These are phyloP conservation scores for Mycena alexandri DNA, from an alignment of 768 basidiomycete species.

Conservation along the genomic window DNA sequence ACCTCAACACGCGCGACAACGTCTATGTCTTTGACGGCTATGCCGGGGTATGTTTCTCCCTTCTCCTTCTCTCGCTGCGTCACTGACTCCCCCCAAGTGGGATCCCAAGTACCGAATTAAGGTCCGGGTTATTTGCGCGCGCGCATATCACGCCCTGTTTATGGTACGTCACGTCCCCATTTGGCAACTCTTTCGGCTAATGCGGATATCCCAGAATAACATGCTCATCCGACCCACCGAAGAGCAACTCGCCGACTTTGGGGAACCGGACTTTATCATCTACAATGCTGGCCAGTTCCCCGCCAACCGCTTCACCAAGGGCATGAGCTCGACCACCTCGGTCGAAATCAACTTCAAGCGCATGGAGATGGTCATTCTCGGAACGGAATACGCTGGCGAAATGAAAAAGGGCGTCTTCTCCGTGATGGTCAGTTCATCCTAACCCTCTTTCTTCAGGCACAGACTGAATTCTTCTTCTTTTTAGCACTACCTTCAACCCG, in stretches of 20 bases:
- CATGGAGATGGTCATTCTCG: constrained; percentile 99
- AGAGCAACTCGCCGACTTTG: constrained; percentile 93
- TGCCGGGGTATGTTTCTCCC: constrained; percentile 74
- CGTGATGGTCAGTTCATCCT: constrained; percentile 81
- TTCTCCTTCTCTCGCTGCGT: constrained; percentile 19
- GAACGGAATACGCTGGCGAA: constrained; percentile 97
- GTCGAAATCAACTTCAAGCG: constrained; percentile 99
- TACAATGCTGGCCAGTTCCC: constrained; percentile 99
- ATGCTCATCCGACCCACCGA: constrained; percentile 99
- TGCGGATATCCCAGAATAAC: constrained; percentile 77
- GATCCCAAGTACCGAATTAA: constrained; percentile 99
- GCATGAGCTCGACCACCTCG: constrained; percentile 98
- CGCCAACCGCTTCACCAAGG: constrained; percentile 99
- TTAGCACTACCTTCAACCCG: constrained; percentile 96
- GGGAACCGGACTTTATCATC: constrained; percentile 99
- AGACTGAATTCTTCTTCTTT: constrained; percentile 37
- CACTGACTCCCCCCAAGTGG: constrained; percentile 68
- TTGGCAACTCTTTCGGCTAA: constrained; percentile 37
- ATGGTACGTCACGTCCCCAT: constrained; percentile 75
- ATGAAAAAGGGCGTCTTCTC: constrained; percentile 99
- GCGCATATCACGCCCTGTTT: constrained; percentile 98
- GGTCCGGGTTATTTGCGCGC: constrained; percentile 98
- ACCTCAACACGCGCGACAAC: constrained; percentile 97
- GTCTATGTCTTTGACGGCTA: constrained; percentile 98
- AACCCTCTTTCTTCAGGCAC: constrained; percentile 8